Base-by-base conservation (phyloP, 192 early-diverging fungal genomes). In the Podila horticola region DNA sequence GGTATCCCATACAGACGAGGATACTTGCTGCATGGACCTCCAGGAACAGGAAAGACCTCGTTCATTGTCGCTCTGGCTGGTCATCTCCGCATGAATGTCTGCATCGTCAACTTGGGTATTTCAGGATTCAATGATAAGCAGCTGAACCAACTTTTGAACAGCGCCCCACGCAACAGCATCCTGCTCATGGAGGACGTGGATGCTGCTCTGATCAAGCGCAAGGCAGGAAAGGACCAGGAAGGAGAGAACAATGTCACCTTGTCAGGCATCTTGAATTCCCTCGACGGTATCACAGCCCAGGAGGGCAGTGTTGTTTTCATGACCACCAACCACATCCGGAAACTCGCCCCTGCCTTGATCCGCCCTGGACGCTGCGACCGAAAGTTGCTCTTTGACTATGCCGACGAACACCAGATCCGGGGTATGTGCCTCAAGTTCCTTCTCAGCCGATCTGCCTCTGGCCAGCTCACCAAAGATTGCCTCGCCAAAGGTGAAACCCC, bases 111-210 rank as follows among this genome's bases (percentile, higher is more conserved):
- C 75, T 62, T 89, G 48, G 77, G 84, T 65, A 81, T 70, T 38
- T 72, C 76, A 31, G 77, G 77, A 36, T 45, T 89, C 67, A 76
- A 75, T 31, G 88, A 87, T 59, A 64, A 77, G 38, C 85, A 82
- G 13, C 71, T 86, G 64, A 63, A 82, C n/a, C 69, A 75, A 19
- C 71, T 86, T 41, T 62, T 89, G 31, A 82, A 77, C 26, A 71
- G 66, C 4, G 73, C 77, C 1, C 87, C 88, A 2, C 50, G 74
- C 22, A 86, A 87, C 58, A 84, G 84, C 33, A 84, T 89, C n/a
- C 64, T 89, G 55, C 82, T 89, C 15, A 86, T 87, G 73, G 87
- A 89, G 67, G 88, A 88, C 69, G 82, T 89, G 0, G 83, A 89
- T 45, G 55, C 73, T 36, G 55, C 69, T 63, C 41, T 71, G 50